These are phyloP conservation scores for Yamadazyma diddensiae DNA, from an alignment of 1,139 yeast genomes.

Conservation along the genomic window DNA sequence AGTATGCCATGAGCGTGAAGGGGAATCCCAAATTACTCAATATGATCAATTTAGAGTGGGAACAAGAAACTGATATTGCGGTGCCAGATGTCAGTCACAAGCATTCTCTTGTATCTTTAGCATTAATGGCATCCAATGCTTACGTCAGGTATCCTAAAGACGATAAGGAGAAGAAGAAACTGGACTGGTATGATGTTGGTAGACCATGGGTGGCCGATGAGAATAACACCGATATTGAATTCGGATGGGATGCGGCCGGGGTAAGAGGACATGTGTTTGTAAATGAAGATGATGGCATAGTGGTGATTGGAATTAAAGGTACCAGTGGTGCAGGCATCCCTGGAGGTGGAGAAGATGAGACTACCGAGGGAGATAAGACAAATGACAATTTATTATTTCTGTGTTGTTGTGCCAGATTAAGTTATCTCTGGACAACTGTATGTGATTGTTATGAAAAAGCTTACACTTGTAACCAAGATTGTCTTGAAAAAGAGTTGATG, in stretches of 20 bases:
- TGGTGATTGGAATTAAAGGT: constrained; percentile 85
- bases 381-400: constrained; percentile 89
- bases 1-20: constrained; percentile 48
- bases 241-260: constrained; percentile 88
- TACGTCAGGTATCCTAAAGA: constrained; percentile 74
- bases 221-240: constrained; percentile 36
- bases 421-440: constrained; percentile 91
- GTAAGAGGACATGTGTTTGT: constrained; percentile 89
- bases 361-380: constrained; percentile 73
- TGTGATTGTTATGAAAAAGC: constrained; percentile 90
- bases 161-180: constrained; percentile 49
- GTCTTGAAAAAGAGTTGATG: constrained; percentile 75
- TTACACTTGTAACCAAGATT: constrained; percentile 84
- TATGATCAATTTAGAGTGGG: constrained; percentile 56
- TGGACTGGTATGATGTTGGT: constrained; percentile 84
- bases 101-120: constrained; percentile 70
- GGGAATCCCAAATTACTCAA: constrained; percentile 43
- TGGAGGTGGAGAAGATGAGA: constrained; percentile 72
- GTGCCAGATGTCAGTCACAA: constrained; percentile 77
- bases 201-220: constrained; percentile 52
- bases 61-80: constrained; percentile 36
- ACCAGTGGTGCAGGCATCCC: constrained; percentile 85
- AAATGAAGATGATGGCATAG: constrained; percentile 58
- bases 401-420: constrained; percentile 94
- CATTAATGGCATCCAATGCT: constrained; percentile 88